These are phyloP conservation scores for Pseudopithomyces maydicus DNA, from an alignment of 2,329 filamentous ascomycete genomes.

Conservation along the genomic window DNA sequence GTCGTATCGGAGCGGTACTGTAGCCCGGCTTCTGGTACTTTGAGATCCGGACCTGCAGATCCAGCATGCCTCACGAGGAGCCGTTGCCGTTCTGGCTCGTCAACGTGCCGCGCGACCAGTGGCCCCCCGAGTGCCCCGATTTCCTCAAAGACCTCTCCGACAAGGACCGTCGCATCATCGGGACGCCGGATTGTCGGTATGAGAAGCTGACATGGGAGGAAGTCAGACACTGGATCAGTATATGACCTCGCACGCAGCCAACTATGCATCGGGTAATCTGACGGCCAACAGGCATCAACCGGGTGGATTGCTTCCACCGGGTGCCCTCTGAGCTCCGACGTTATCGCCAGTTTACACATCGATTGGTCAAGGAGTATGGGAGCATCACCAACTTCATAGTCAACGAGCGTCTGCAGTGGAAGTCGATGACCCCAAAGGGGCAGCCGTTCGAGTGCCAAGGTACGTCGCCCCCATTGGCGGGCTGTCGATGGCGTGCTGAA, in stretches of 20 bases:
- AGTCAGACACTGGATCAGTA: slow-evolving; percentile 63
- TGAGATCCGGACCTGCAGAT: not conserved
- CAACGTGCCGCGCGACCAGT: slow-evolving; percentile 70
- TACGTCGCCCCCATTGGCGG: slow-evolving; percentile 13
- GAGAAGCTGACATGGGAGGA: slow-evolving; percentile 69
- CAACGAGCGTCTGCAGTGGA: slow-evolving; percentile 72
- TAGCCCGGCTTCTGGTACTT: not conserved
- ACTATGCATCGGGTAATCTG: slow-evolving; percentile 8
- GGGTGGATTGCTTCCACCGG: slow-evolving; percentile 77
- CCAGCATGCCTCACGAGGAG: slow-evolving; percentile 32
- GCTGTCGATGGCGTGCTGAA: slow-evolving; percentile 5
- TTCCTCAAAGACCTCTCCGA: slow-evolving; percentile 67
- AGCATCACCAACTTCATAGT: slow-evolving; percentile 80
- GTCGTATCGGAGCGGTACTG: not conserved
- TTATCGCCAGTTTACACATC: slow-evolving; percentile 73
- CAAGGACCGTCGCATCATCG: slow-evolving; percentile 74
- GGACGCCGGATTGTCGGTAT: slow-evolving; percentile 72
- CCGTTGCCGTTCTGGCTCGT: slow-evolving; percentile 77
- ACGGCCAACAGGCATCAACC: slow-evolving; percentile 59
- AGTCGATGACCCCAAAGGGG: slow-evolving; percentile 48
- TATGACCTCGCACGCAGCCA: slow-evolving; percentile 13
- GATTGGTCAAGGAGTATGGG: slow-evolving; percentile 70
- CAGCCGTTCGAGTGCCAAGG: slow-evolving; percentile 51
- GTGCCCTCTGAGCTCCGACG: slow-evolving; percentile 76
- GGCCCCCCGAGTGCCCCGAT: slow-evolving; percentile 70